Evolutionary conservation across 2,329 filamentous ascomycete genomes (phyloP).

Genomic region (Sporothrix inflata): DNA sequence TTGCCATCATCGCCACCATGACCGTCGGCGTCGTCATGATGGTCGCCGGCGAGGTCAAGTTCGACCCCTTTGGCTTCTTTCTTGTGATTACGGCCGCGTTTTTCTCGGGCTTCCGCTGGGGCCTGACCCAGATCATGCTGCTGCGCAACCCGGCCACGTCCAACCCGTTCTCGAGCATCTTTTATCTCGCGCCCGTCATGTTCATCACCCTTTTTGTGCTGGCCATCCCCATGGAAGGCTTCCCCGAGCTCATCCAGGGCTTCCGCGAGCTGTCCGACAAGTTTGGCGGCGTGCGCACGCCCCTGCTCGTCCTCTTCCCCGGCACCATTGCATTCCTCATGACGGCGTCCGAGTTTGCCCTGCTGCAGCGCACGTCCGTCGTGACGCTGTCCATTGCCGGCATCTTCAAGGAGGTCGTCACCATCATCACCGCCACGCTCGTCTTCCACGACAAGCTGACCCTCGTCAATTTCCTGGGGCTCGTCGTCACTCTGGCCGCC

Average conservation of each 20-base stretch:
- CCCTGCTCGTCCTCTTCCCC: conserved; percentile 82
- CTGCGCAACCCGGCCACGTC: conserved; percentile 91
- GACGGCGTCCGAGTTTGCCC: conserved; percentile 94
- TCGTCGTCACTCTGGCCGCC: conserved; percentile 84
- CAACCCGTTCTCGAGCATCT: conserved; percentile 96
- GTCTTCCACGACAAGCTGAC: conserved; percentile 90
- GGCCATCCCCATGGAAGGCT: conserved; percentile 84
- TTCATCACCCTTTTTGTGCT: conserved; percentile 80
- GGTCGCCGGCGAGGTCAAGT: conserved; percentile 93
- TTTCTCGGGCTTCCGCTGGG: conserved; percentile 97
- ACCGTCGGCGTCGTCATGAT: conserved; percentile 94
- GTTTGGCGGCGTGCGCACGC: conserved; percentile 68
- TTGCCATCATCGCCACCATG: conserved; percentile 89
- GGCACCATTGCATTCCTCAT: conserved; percentile 92
- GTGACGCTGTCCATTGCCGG: conserved; percentile 95
- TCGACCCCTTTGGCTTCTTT: conserved; percentile 82
- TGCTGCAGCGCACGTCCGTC: conserved; percentile 91
- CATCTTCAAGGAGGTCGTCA: conserved; percentile 98
- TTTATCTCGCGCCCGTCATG: conserved; percentile 98
- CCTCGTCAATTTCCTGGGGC: conserved; percentile 80
- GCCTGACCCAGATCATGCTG: conserved; percentile 94
- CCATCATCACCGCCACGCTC: conserved; percentile 83
- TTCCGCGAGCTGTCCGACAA: conserved; percentile 64
- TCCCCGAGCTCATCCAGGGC: conserved; percentile 67
- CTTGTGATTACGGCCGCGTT: conserved; percentile 93